phyloP scores from a whole-genome alignment of 495 filamentous ascomycete genomes.

The Penicillium antarcticum region DNA sequence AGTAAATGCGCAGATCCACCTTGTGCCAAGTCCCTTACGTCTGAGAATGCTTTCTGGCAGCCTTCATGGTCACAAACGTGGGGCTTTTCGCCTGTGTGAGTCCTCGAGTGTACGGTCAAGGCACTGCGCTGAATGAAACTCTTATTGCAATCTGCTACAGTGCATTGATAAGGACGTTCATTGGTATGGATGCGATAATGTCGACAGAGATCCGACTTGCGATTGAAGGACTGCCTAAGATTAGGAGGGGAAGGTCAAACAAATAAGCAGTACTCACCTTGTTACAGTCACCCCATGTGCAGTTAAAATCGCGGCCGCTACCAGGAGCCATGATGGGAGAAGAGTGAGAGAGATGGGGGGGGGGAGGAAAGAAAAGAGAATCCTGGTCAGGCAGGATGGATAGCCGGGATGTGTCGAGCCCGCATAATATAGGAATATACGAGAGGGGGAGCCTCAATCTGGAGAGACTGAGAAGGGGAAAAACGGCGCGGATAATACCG shows the following conservation, averaged over 20 bases:
- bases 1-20: not conserved
- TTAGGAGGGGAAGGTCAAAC: not conserved
- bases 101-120: constrained; percentile 80
- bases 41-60: constrained; percentile 85
- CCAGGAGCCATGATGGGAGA: constrained; percentile 39
- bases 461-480: constrained; percentile 15
- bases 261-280: constrained; percentile 32
- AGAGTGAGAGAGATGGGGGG: constrained; percentile 5
- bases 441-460: constrained; percentile 7
- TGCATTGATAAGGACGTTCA: constrained; percentile 78
- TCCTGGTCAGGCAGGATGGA: constrained; percentile 20
- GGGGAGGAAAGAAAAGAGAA: constrained; percentile 1
- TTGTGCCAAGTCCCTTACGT: constrained; percentile 53
- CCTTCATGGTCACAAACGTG: constrained; percentile 75
- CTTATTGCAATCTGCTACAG: constrained; percentile 68
- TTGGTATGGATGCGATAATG: constrained; percentile 91
- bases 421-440: constrained; percentile 20
- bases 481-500: constrained; percentile 26
- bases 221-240: constrained; percentile 74
- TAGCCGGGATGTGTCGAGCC: constrained; percentile 15
- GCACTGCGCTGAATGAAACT: constrained; percentile 90
- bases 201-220: constrained; percentile 85
- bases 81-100: constrained; percentile 87
- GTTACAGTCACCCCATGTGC: constrained; percentile 45
- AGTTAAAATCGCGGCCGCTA: constrained; percentile 45